These are phyloP conservation scores for Fonsecaea erecta DNA, from an alignment of 2,329 filamentous ascomycete genomes.

Conservation along the genomic window DNA sequence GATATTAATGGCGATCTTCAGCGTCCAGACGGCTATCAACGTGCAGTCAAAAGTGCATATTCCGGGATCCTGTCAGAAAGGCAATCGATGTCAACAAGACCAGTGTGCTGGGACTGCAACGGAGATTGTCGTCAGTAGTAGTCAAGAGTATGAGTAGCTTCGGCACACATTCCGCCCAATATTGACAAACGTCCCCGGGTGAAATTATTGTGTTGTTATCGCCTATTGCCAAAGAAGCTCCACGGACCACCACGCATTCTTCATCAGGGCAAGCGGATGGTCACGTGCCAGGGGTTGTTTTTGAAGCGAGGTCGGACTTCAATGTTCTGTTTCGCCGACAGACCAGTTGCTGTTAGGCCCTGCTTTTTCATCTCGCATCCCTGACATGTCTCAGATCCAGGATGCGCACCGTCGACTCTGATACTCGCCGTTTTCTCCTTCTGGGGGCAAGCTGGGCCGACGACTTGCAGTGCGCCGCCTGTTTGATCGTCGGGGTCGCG, in stretches of 20 bases:
- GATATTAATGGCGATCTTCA: not conserved
- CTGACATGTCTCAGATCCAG: slow-evolving; percentile 8
- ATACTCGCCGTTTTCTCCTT: not conserved
- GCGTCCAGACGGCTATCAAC: too few species aligned
- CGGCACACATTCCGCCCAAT: not conserved
- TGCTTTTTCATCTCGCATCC: slow-evolving; percentile 3
- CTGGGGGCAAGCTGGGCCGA: not conserved
- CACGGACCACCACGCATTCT: too few species aligned
- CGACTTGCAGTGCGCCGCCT: not conserved
- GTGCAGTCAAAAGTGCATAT: too few species aligned
- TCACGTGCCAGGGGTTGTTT: slow-evolving; percentile 9
- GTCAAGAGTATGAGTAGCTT: not conserved
- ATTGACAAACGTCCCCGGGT: not conserved
- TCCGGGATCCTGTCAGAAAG: not conserved
- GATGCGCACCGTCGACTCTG: not conserved
- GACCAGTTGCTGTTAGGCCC: not conserved
- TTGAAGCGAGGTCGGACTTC: not conserved
- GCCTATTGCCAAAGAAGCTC: not conserved
- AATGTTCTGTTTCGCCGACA: slow-evolving; percentile 6
- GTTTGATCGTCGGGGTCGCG: slow-evolving; percentile 15
- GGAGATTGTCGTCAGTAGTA: not conserved
- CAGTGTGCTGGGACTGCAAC: not conserved
- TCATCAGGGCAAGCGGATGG: too few species aligned
- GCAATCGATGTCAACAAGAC: not conserved
- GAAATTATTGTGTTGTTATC: not conserved